Evolutionary conservation across 768 basidiomycete species (phyloP).

Genomic region (Galerina marginata): DNA sequence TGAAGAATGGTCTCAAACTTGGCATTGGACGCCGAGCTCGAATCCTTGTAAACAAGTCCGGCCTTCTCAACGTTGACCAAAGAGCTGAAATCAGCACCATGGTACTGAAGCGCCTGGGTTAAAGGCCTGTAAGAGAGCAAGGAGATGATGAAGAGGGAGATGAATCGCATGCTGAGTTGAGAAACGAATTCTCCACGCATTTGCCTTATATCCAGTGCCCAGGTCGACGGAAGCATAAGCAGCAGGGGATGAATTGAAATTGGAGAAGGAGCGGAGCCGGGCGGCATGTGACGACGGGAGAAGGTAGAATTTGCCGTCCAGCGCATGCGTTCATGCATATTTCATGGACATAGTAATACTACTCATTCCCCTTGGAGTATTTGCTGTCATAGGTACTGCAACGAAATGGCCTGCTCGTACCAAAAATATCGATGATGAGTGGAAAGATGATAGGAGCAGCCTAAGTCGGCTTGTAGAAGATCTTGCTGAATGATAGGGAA

Average conservation of each 20-base stretch:
- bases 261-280: not conserved
- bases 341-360: too few relatives aligned
- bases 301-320: too few relatives aligned
- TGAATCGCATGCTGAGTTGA: constrained; percentile 28
- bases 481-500: too few relatives aligned
- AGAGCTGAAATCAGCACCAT: constrained; percentile 63
- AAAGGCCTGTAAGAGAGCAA: constrained; percentile 26
- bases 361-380: too few relatives aligned
- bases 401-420: too few relatives aligned
- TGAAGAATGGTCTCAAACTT: constrained; percentile 59
- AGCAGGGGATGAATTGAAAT: not conserved
- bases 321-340: too few relatives aligned
- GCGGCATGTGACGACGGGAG: too few relatives aligned
- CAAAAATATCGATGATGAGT: too few relatives aligned
- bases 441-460: too few relatives aligned
- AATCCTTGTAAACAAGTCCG: constrained; percentile 51
- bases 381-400: too few relatives aligned
- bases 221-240: not conserved
- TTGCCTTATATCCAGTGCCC: not conserved
- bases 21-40: constrained; percentile 32
- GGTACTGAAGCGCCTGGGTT: constrained; percentile 47
- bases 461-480: too few relatives aligned
- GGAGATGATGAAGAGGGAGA: constrained; percentile 21
- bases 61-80: constrained; percentile 56
- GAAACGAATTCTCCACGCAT: not conserved